Conservation (phyloP, 2,329 filamentous ascomycete species). For the Xylaria hypoxylon region DNA sequence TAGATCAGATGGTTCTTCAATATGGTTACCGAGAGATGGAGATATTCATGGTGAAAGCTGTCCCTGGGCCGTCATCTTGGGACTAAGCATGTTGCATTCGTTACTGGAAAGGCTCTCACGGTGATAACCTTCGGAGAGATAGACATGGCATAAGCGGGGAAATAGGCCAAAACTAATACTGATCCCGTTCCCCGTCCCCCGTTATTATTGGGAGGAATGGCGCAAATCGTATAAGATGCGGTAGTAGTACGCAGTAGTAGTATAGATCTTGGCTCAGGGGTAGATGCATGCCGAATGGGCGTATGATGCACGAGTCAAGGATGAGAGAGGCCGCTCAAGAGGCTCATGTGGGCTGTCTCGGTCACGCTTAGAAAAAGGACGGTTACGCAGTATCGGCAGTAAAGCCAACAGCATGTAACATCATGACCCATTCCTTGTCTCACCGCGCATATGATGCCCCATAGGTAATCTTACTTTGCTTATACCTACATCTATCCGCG, state of each 20-base stretch:
- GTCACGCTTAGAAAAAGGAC: constrained; percentile 16
- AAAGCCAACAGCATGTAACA: constrained; percentile 10
- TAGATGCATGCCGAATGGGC: constrained; percentile 15
- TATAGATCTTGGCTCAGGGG: constrained; percentile 20
- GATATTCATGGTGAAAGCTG: background rate
- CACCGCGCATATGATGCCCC: constrained; percentile 5
- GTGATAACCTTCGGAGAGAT: background rate
- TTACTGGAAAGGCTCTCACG: background rate
- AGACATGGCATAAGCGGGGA: background rate
- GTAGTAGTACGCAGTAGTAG: background rate
- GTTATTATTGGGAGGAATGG: background rate
- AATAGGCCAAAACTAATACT: constrained; percentile 1
- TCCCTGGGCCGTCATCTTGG: background rate
- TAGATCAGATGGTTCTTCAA: background rate
- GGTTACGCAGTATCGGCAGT: constrained; percentile 9
- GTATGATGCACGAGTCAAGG: constrained; percentile 29
- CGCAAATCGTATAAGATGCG: background rate
- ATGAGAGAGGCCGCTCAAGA: constrained; percentile 15
- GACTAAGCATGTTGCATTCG: background rate
- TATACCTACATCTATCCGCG: constrained; percentile 12
- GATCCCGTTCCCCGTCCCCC: background rate
- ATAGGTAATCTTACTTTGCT: constrained; percentile 19
- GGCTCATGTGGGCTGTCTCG: constrained; percentile 31
- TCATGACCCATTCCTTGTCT: constrained; percentile 12
- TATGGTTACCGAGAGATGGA: background rate